Evolutionary conservation across 2,329 filamentous ascomycete species (phyloP), one percentile per base, ranked within the genome.

Genomic region (Aspergillus neotritici): DNA sequence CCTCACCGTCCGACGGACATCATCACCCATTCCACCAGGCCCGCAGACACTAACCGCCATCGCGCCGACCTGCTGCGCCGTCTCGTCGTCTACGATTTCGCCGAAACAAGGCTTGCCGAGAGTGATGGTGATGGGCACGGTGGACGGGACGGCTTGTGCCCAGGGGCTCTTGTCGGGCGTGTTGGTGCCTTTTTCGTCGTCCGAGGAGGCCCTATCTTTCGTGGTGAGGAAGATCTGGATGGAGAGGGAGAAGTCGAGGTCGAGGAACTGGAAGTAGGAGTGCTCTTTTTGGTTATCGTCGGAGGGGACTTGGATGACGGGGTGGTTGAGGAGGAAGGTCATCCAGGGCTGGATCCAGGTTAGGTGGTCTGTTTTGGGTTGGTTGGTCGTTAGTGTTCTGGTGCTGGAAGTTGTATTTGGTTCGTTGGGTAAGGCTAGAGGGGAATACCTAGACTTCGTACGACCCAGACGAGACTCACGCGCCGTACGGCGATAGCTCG

Each of bases 21-120:
- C 63, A 41, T 67, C 64, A 6, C 64, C 63, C 41, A 68, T 49
- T 2, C 54, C 51, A 11, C 65, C 64, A 13, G 65, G 65, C 5
- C 63, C 65, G 29, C 64, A 68, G 2, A 68, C 62, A 49, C 60
- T 66, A 6, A 68, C 64, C 4, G 62, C 63, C 53, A 66, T 54
- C 5, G 62, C 62, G 12, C 61, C 62, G 0, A 65, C 46, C 25
- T 65, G 62, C 30, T 52, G 44, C 4, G 48, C 47, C 37, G 54
- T 61, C 37, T 64, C 61, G 4, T 34, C 42, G 7, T 56, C 55
- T 4, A 65, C 12, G 5, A 61, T 38, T 7, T 50, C 40, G 4
- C 40, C 41, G 29, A 62, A 62, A 31, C 49, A 56, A 3, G 60
- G 62, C 31, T 57, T 59, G 14, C 61, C 60, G 7, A 50, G 50